Conservation (phyloP, 2,329 filamentous ascomycete genomes). For the Xylariaceae sp. region DNA sequence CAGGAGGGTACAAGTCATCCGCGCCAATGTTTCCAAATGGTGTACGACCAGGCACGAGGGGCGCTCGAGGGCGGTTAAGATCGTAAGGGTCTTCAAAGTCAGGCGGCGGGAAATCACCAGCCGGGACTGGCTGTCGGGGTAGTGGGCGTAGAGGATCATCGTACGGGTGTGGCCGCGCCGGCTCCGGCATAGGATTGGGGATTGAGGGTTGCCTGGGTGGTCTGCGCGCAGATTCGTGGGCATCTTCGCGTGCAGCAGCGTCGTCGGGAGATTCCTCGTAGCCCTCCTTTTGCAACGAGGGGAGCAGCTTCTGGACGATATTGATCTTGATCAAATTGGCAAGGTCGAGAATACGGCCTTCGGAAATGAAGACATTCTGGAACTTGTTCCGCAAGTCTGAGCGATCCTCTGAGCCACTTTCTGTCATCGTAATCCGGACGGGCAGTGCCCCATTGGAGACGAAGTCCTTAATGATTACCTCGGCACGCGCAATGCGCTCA, state of each 20-base stretch:
- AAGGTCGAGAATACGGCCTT: slow-evolving; percentile 62
- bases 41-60: slow-evolving; percentile 41
- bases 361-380: slow-evolving; percentile 67
- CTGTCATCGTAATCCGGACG: slow-evolving; percentile 48
- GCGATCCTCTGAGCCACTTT: slow-evolving; percentile 48
- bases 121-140: slow-evolving; percentile 60
- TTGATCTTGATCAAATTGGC: slow-evolving; percentile 68
- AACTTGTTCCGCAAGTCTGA: slow-evolving; percentile 46
- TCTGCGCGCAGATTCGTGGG: slow-evolving; percentile 41
- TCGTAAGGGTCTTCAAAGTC: slow-evolving; percentile 93
- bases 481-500: slow-evolving; percentile 75
- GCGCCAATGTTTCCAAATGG: slow-evolving; percentile 69
- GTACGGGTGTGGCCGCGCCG: slow-evolving; percentile 65
- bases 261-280: slow-evolving; percentile 60
- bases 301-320: slow-evolving; percentile 80
- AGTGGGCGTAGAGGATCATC: slow-evolving; percentile 61
- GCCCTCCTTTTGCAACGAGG: slow-evolving; percentile 70
- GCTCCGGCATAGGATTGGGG: slow-evolving; percentile 52
- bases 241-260: slow-evolving; percentile 40
- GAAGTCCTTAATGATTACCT: slow-evolving; percentile 70
- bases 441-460: slow-evolving; percentile 58
- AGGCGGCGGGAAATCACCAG: slow-evolving; percentile 75
- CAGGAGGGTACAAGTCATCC: slow-evolving; percentile 81
- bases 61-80: slow-evolving; percentile 61
- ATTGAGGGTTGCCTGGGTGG: slow-evolving; percentile 39